These are phyloP conservation scores for Lepidium didymum DNA, from an alignment of 345 rosid species.

Conservation along the genomic window DNA sequence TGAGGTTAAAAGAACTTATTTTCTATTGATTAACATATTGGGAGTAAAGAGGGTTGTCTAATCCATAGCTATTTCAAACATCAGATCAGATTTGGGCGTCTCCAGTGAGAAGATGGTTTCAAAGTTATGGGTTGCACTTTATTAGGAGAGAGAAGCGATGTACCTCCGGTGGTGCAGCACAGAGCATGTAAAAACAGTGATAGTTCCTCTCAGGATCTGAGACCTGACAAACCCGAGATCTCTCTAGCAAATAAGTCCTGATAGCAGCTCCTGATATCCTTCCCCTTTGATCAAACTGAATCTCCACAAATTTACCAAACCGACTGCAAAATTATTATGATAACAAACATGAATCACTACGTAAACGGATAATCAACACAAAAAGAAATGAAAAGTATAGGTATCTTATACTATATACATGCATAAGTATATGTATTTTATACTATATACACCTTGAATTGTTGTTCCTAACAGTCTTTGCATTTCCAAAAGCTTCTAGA, in stretches of 20 bases:
- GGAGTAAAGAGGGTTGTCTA: not conserved
- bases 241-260: slow-evolving; percentile 91
- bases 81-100: not conserved
- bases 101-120: not conserved
- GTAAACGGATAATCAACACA: not conserved
- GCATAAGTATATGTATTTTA: not conserved
- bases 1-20: not conserved
- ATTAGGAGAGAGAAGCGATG: not conserved
- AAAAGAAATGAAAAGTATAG: not conserved
- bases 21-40: not conserved
- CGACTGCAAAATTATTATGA: slow-evolving; percentile 54
- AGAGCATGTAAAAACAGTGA: slow-evolving; percentile 98
- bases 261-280: slow-evolving; percentile 98
- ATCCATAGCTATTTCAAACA: slow-evolving; percentile 5
- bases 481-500: slow-evolving; percentile 97
- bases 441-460: slow-evolving; percentile 68
- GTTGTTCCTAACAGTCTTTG: slow-evolving; percentile 96
- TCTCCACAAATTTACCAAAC: slow-evolving; percentile 98
- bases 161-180: slow-evolving; percentile 97
- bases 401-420: not conserved
- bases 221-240: slow-evolving; percentile 98
- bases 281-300: slow-evolving; percentile 81
- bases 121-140: not conserved
- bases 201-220: slow-evolving; percentile 98
- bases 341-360: slow-evolving; percentile 17